These are phyloP conservation scores for Vanrija sp. DNA, from an alignment of 1,284 basidiomycete species.

Conservation along the genomic window DNA sequence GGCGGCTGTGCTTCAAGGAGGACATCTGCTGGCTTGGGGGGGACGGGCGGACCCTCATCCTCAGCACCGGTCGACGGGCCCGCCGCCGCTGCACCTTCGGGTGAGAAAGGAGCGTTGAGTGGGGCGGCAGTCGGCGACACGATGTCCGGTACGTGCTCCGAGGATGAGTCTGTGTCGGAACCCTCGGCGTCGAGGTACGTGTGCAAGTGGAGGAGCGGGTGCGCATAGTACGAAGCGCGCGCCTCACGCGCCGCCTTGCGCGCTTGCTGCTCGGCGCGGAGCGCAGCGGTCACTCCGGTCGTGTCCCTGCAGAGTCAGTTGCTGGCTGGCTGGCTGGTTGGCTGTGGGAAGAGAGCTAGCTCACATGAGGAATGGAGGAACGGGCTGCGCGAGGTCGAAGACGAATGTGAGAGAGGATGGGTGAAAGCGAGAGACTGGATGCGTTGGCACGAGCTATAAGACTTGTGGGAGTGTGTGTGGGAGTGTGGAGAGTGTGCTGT, in stretches of 20 bases:
- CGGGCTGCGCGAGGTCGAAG: background rate
- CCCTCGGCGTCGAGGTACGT: slow-evolving; percentile 20
- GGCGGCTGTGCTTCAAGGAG: no score
- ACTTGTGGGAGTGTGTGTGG: no score
- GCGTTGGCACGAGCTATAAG: no score
- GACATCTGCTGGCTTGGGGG: no score
- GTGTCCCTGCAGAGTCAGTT: slow-evolving; percentile 26
- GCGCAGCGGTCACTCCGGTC: slow-evolving; percentile 9
- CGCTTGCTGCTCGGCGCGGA: slow-evolving; percentile 36
- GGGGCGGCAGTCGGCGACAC: no score
- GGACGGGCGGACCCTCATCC: no score
- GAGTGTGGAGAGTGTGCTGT: background rate
- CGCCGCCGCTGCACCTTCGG: no score
- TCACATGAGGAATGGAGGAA: background rate
- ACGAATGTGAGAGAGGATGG: no score
- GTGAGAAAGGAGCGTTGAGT: no score
- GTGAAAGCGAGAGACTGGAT: no score
- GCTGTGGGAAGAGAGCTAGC: background rate
- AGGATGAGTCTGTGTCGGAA: no score
- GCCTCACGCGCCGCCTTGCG: slow-evolving; percentile 39
- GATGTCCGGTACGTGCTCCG: slow-evolving; percentile 3
- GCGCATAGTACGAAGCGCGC: slow-evolving; percentile 42
- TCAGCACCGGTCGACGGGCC: no score
- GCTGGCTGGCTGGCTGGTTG: background rate
- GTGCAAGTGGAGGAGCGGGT: slow-evolving; percentile 37